Evolutionary conservation across 75 land plant species (phyloP), one percentile per base, ranked within the genome.

Genomic region (Sequoia sempervirens): DNA sequence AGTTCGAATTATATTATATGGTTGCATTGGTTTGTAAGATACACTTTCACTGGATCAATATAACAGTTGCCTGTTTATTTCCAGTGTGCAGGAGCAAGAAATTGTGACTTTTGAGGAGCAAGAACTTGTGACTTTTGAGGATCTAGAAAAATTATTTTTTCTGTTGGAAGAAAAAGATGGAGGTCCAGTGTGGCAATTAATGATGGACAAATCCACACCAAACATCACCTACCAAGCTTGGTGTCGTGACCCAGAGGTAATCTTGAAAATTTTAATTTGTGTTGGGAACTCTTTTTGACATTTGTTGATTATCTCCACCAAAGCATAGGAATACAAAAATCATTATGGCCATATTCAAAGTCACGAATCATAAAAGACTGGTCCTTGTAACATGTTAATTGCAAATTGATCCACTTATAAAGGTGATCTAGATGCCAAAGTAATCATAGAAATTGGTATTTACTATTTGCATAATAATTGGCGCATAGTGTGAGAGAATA

Each of bases 211-310:
- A 45, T 87, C 96, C 28, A 90, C 91, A 6, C 83, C 93, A 45
- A 95, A 91, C 87, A 91, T 97, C 93, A 32, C 85, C 45, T 97
- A 94, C 78, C 96, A 97, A 89, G 97, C 98, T 80, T 97, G 99
- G 99, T 94, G 96, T n/a, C 90, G 91, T 90, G 99, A 97, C 14
- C 93, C 93, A 76, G 90, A 89, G 96, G 99, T 94, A 85, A 70
- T 70, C 15, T 4, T 32, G 3, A 70, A 70, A 37, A 3, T 30
- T 70, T 30, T n/a, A 2, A 30, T 30, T 2, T 69, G 36, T 32
- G 30, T 70, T 68, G 72, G 8, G 32, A 28, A 68, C 34, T 28
- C 72, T 28, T 68, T 68, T 30, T 13, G 53, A 50, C 53, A 11
- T 13, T 50, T 32, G 12, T 32, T 70, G 73, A 32, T 32, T 2